Percentiles rank a stretch among this genome's conserved stretches.
phyloP scores from a whole-genome alignment of 352 stramenopile species.

The Pythium angustatum region DNA sequence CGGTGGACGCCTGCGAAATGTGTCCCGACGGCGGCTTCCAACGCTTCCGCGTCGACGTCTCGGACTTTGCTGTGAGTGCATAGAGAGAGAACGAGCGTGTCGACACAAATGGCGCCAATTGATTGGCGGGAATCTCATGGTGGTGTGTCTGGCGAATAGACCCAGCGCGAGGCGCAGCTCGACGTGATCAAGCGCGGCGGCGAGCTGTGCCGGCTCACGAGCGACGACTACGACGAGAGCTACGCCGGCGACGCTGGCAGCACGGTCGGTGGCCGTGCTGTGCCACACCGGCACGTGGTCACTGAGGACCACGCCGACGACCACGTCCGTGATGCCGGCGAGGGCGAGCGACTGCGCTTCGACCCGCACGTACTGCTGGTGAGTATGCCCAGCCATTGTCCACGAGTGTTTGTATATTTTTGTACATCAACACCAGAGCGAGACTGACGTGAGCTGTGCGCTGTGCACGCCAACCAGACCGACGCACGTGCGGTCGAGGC shows the following conservation, averaged over 20 bases:
- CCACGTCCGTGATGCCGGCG: too few relatives aligned
- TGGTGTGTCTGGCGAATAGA: not conserved
- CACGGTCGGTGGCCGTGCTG: not conserved
- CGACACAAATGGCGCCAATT: not conserved
- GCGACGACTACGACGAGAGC: constrained; percentile 32
- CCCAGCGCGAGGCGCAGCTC: constrained; percentile 37
- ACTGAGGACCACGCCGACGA: constrained; percentile 11
- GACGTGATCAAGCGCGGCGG: constrained; percentile 62
- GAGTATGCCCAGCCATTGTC: not conserved
- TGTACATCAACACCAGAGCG: too few relatives aligned
- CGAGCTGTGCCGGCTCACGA: constrained; percentile 53
- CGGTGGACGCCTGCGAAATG: constrained; percentile 52
- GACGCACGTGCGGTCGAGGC: constrained; percentile 56
- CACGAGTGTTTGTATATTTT: too few relatives aligned
- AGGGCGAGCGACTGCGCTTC: constrained; percentile 19
- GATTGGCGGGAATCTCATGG: constrained; percentile 13
- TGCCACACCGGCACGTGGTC: constrained; percentile 2
- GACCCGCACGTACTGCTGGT: constrained; percentile 25
- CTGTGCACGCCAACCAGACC: too few relatives aligned
- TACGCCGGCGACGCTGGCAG: constrained; percentile 19
- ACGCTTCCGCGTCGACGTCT: constrained; percentile 58
- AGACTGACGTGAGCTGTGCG: too few relatives aligned
- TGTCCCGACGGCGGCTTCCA: constrained; percentile 72
- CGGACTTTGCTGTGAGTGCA: constrained; percentile 50
- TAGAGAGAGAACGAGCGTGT: too few relatives aligned